Percentiles rank a stretch among this genome's conserved stretches.
Conservation (phyloP, 2,329 filamentous ascomycete genomes). For the Colletotrichum ledebouriae region DNA sequence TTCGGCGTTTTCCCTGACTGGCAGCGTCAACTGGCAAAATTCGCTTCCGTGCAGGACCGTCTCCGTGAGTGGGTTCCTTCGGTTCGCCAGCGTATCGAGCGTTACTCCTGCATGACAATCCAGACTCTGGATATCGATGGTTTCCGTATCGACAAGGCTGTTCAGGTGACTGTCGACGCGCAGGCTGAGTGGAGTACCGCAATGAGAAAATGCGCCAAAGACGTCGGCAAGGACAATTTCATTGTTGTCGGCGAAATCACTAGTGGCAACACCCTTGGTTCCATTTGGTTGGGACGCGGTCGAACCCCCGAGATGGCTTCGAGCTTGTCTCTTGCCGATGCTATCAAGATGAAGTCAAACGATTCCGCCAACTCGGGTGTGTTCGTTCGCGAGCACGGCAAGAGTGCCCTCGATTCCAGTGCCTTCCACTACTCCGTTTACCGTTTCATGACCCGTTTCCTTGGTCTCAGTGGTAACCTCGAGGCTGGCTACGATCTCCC, state of each 20-base stretch:
- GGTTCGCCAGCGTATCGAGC: constrained; percentile 68
- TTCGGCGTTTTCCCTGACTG: constrained; percentile 75
- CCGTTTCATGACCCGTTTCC: constrained; percentile 49
- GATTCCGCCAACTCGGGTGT: constrained; percentile 33
- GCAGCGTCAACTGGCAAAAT: constrained; percentile 74
- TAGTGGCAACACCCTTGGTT: constrained; percentile 70
- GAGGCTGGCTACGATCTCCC: constrained; percentile 50
- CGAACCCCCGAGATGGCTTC: constrained; percentile 55
- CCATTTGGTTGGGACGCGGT: constrained; percentile 73
- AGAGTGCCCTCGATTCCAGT: constrained; percentile 59
- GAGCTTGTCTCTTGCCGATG: constrained; percentile 39
- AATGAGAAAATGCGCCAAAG: constrained; percentile 68
- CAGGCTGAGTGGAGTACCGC: constrained; percentile 69
- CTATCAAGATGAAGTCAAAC: constrained; percentile 41
- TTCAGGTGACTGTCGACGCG: constrained; percentile 73
- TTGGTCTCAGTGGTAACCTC: constrained; percentile 50
- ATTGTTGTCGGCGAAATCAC: constrained; percentile 75
- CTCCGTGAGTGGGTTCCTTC: constrained; percentile 73
- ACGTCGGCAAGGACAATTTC: constrained; percentile 73
- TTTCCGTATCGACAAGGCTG: constrained; percentile 76
- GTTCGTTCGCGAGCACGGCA: constrained; percentile 70
- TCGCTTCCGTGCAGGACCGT: constrained; percentile 76
- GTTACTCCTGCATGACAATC: constrained; percentile 74
- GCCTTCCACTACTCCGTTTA: constrained; percentile 57
- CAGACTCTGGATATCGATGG: constrained; percentile 75